Evolutionary conservation across 1,139 yeast genomes (phyloP).

Genomic region (Suhomyces maxii): DNA sequence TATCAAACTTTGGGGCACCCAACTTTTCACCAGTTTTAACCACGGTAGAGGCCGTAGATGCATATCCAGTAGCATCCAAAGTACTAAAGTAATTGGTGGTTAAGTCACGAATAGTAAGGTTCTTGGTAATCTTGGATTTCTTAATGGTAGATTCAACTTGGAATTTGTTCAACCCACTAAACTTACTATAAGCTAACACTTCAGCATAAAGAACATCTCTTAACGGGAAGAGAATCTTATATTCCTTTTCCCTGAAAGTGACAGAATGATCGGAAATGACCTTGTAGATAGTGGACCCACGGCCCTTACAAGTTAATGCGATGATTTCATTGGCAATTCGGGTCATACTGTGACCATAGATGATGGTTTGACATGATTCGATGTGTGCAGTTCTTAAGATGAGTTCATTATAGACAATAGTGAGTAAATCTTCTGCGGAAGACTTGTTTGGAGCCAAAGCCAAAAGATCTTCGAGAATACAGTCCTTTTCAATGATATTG

Average conservation of each 20-base stretch:
- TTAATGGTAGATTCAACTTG: conserved; percentile 24
- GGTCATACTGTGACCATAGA: conserved; percentile 83
- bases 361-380: conserved; percentile 51
- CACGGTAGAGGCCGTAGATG: conserved; percentile 91
- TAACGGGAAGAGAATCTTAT: conserved; percentile 64
- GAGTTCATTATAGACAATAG: conserved; percentile 50
- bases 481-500: conserved; percentile 6
- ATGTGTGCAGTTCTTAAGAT: conserved; percentile 49
- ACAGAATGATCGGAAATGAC: conserved; percentile 48
- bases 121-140: conserved; percentile 49
- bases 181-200: conserved; percentile 50
- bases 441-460: conserved; percentile 49
- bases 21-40: conserved; percentile 86
- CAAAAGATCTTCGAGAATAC: conserved; percentile 28
- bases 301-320: conserved; percentile 83
- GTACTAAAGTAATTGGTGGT: conserved; percentile 70
- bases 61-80: conserved; percentile 74
- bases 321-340: conserved; percentile 77
- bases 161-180: conserved; percentile 31
- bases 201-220: conserved; percentile 74
- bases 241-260: conserved; percentile 25
- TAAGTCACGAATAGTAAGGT: conserved; percentile 78
- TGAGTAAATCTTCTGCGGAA: conserved; percentile 60
- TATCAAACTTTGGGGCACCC: conserved; percentile 47
- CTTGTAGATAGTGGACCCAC: conserved; percentile 68